Base-by-base conservation (phyloP, 768 basidiomycete genomes). In the Symmetrospora coprosmae region DNA sequence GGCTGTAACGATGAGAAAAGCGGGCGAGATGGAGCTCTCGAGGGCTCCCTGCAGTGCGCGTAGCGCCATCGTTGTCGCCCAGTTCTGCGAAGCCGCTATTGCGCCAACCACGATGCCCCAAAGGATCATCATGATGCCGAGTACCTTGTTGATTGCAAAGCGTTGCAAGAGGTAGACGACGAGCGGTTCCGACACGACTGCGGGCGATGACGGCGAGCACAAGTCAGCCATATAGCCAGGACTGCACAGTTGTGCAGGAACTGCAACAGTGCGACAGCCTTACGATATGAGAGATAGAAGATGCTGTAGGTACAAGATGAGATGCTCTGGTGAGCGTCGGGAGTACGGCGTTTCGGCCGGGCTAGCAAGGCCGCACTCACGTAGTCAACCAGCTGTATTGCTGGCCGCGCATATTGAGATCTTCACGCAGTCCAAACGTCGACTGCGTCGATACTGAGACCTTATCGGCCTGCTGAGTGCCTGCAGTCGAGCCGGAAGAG, bases 391-490 rank as follows among this genome's bases (percentile, higher is more conserved):
- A 38, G 35, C 33, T 25, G 27, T 38, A 53, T 21, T 53, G 51
- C 39, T 53, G 51, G 25, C 51, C 51, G 4, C 4, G 7, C 23
- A 53, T 13, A 27, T 40, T 2, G 16, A 37, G 35, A 27, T 53
- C 51, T 53, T 53, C 13, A 4, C 33, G 33, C 35, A 53, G 35
- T 5, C 51, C 51, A 40, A 53, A 53, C 21, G 51, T 53, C 19
- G 51, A 31, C 25, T 53, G 51, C 17, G 49, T 50, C 4, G 49
- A 30, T 19, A 50, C 16, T 13, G 31, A 30, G 38, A 35, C 38
- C 49, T 50, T 50, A 35, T 50, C 49, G 28, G 49, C 49, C 38
- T 50, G 49, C 31, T 50, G 49, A 33, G 38, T 50, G 4, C 49
- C 49, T n/a, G n/a, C n/a, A n/a, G n/a, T n/a, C n/a, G n/a, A n/a